Conservation (phyloP, 345 rosid genomes). For the Capsella bursapastoris region DNA sequence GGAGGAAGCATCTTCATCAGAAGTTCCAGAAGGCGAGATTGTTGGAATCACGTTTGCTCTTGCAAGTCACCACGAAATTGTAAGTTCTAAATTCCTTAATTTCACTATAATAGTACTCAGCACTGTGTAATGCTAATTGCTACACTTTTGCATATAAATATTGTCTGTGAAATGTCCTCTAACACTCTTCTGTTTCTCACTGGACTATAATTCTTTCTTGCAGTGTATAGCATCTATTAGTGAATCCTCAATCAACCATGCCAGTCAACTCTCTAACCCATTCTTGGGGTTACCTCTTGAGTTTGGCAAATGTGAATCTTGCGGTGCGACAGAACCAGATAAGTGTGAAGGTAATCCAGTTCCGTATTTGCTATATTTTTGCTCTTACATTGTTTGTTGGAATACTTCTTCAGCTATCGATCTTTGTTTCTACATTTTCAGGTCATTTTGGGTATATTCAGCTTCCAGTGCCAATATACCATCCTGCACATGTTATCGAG, state of each 20-base stretch:
- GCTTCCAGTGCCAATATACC: slow-evolving; percentile 85
- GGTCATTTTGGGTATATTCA: slow-evolving; percentile 95
- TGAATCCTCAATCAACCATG: slow-evolving; percentile 70
- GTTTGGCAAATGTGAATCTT: slow-evolving; percentile 89
- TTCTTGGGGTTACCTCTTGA: slow-evolving; percentile 93
- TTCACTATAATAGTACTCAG: slow-evolving; percentile 11
- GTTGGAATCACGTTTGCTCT: slow-evolving; percentile 72
- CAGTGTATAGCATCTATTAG: slow-evolving; percentile 77
- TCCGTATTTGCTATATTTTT: slow-evolving; percentile 6
- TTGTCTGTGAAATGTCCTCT: slow-evolving; percentile 17
- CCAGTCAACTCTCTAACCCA: slow-evolving; percentile 78
- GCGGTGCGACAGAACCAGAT: slow-evolving; percentile 83
- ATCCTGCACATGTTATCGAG: slow-evolving; percentile 83
- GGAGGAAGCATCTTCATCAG: slow-evolving; percentile 56
- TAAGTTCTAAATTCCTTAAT: slow-evolving; percentile 46
- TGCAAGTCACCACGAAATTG: slow-evolving; percentile 73
- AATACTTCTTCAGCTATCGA: slow-evolving; percentile 17
- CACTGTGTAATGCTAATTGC: background rate
- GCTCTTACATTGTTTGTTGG: slow-evolving; percentile 11
- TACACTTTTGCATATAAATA: slow-evolving; percentile 3
- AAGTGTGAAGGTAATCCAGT: slow-evolving; percentile 77
- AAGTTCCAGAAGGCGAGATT: slow-evolving; percentile 65
- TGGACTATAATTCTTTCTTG: slow-evolving; percentile 10
- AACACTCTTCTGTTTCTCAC: slow-evolving; percentile 15
- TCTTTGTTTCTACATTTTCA: slow-evolving; percentile 47